Evolutionary conservation across 1,284 basidiomycete species (phyloP), one percentile per base, ranked within the genome.

Genomic region (Inonotus obliquus): DNA sequence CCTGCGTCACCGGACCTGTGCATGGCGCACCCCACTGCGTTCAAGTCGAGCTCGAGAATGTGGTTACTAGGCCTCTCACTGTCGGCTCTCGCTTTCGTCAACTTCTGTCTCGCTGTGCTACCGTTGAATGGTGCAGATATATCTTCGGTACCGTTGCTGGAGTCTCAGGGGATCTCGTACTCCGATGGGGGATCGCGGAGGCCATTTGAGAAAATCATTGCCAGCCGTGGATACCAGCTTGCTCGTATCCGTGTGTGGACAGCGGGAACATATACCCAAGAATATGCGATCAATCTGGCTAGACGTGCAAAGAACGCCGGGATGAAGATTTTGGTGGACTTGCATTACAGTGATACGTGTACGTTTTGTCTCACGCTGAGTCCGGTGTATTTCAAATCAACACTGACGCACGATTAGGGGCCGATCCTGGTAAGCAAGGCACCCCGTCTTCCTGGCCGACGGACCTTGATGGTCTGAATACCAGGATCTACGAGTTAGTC

Each of bases 311-410:
- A 76, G 59, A 81, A 79, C 14, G 81, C 81, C 19, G 82, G 84
- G 19, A 79, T 86, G 81, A 74, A 75, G n/a, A 69, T 87, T 10
- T 70, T 80, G 39, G 73, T 87, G 7, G 83, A 86, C 66, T 67
- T 86, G 53, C 84, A 87, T 67, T 86, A 81, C 69, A 85, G 83
- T 67, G 85, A 87, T 67, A 86, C 81, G 3, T 85, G 82, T 83
- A 67, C 41, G 17, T 60, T 76, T 67, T 37, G 25, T 49, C 49
- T 4, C 13, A 21, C 9, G 51, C 7, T 37, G 39, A 41, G 7
- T 54, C 59, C 35, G 21, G 35, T 11, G 29, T 32, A 48, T 59
- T 21, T 29, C 54, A n/a, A 27, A 19, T 32, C 21, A 6, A 17
- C 4, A 39, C 14, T 2, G 38, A 19, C 23, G 23, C 57, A 23